A percentile compares a stretch with the other conserved stretches of the same genome.
These are phyloP conservation scores for Phlebiopsis gigantea DNA, from an alignment of 768 basidiomycete genomes.

Conservation along the genomic window DNA sequence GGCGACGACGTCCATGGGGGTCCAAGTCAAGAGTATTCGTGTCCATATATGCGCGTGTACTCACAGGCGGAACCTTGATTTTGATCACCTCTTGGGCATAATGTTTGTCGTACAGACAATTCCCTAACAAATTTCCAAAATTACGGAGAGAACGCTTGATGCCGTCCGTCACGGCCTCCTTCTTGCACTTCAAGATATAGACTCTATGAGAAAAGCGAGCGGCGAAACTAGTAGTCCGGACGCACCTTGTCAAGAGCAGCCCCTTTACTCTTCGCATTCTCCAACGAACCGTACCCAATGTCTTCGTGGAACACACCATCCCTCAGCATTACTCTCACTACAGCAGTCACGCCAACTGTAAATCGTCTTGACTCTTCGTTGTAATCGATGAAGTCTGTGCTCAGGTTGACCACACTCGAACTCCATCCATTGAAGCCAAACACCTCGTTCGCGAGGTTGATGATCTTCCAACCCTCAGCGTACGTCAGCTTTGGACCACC, in stretches of 20 bases:
- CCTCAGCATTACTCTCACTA: constrained; percentile 80
- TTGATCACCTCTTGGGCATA: constrained; percentile 83
- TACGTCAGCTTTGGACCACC: constrained; percentile 88
- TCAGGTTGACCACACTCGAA: constrained; percentile 67
- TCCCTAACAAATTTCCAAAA: constrained; percentile 93
- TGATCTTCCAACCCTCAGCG: constrained; percentile 96
- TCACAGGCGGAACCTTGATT: constrained; percentile 78
- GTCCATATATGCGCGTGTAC: constrained; percentile 28
- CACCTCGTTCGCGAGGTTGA: constrained; percentile 96
- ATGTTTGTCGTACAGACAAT: constrained; percentile 94
- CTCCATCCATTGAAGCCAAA: constrained; percentile 99
- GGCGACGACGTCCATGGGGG: neutral
- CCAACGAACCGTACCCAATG: constrained; percentile 82
- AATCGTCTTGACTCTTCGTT: constrained; percentile 61
- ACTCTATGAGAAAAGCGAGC: no score
- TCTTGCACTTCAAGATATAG: constrained; percentile 75
- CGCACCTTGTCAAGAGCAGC: constrained; percentile 87
- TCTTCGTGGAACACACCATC: constrained; percentile 94
- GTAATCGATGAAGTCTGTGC: constrained; percentile 75
- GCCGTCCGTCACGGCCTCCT: constrained; percentile 95
- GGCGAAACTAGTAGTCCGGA: no score
- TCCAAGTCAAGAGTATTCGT: neutral
- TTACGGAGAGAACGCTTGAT: constrained; percentile 86
- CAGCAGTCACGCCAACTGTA: constrained; percentile 75
- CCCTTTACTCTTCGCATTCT: constrained; percentile 83